phyloP scores from a whole-genome alignment of 768 basidiomycete genomes.

The Pleurotus salmoneostramineus region DNA sequence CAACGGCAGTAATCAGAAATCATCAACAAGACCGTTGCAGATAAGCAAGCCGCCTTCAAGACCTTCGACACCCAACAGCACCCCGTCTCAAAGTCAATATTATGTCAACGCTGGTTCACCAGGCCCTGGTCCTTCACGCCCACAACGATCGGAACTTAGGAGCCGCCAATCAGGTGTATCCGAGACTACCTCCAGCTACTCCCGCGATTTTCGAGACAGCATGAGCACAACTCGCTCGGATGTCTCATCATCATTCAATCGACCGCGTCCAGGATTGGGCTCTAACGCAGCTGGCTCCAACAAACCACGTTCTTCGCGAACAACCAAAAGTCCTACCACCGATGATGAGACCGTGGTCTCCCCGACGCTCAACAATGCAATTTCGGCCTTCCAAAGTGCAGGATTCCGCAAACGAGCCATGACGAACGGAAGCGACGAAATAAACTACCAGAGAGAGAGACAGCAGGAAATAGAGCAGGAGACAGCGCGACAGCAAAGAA shows the following conservation, averaged over 20 bases:
- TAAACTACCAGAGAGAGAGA: constrained; percentile 53
- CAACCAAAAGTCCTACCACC: constrained; percentile 23
- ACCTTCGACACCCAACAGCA: constrained; percentile 49
- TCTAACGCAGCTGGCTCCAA: constrained; percentile 9
- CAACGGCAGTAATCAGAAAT: constrained; percentile 32
- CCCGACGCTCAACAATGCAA: constrained; percentile 46
- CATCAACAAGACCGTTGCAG: constrained; percentile 54
- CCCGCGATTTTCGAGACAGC: constrained; percentile 48
- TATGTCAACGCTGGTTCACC: constrained; percentile 39
- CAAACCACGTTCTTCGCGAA: constrained; percentile 16
- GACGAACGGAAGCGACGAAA: constrained; percentile 48
- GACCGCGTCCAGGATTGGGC: constrained; percentile 21
- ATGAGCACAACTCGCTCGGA: constrained; percentile 46
- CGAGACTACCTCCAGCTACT: constrained; percentile 45
- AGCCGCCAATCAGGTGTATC: constrained; percentile 43
- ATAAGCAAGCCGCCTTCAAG: constrained; percentile 53
- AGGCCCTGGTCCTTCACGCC: constrained; percentile 56
- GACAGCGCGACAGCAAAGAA: constrained; percentile 61
- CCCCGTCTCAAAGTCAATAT: constrained; percentile 23
- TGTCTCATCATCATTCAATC: constrained; percentile 23
- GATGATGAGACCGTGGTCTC: constrained; percentile 38
- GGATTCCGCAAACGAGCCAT: constrained; percentile 54
- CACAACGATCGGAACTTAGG: constrained; percentile 65
- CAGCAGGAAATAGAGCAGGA: constrained; percentile 62
- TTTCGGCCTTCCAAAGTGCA: constrained; percentile 70